Conservation (phyloP, 352 stramenopile species). For the Phytophthora litchii region DNA sequence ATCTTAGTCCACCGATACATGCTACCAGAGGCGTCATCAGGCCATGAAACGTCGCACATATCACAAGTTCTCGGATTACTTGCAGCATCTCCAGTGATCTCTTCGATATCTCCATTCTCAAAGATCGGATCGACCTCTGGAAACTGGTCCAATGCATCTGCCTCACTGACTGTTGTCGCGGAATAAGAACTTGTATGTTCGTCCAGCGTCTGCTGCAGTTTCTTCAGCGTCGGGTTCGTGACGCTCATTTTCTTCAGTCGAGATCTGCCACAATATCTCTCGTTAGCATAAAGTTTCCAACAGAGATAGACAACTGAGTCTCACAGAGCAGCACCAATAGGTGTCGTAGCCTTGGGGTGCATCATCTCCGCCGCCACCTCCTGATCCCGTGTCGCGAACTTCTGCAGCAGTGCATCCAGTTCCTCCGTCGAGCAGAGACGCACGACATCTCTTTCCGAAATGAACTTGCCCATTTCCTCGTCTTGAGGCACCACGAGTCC, state of each 20-base stretch:
- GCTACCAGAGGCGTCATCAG: constrained; percentile 54
- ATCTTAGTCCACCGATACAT: constrained; percentile 65
- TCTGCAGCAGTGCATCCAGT: constrained; percentile 65
- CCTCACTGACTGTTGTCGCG: constrained; percentile 36
- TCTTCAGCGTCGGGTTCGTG: constrained; percentile 68
- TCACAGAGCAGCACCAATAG: constrained; percentile 66
- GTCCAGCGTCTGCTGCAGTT: constrained; percentile 78
- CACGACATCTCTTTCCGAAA: constrained; percentile 76
- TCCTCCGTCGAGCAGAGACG: constrained; percentile 67
- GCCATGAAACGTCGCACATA: constrained; percentile 86
- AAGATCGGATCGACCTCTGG: constrained; percentile 77
- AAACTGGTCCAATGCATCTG: constrained; percentile 57
- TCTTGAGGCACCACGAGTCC: constrained; percentile 63
- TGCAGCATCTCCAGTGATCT: constrained; percentile 38
- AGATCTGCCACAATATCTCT: constrained; percentile 33
- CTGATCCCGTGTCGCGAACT: constrained; percentile 66
- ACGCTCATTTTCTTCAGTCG: constrained; percentile 73
- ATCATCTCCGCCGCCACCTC: constrained; percentile 74
- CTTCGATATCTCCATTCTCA: constrained; percentile 60
- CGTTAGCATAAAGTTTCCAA: not conserved
- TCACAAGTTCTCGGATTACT: constrained; percentile 55
- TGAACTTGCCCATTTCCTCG: constrained; percentile 63
- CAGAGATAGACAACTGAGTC: constrained; percentile 5
- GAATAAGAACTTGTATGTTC: constrained; percentile 50
- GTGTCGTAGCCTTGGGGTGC: constrained; percentile 51